Evolutionary conservation across 768 basidiomycete genomes (phyloP).

Genomic region (Suillus subaureus): DNA sequence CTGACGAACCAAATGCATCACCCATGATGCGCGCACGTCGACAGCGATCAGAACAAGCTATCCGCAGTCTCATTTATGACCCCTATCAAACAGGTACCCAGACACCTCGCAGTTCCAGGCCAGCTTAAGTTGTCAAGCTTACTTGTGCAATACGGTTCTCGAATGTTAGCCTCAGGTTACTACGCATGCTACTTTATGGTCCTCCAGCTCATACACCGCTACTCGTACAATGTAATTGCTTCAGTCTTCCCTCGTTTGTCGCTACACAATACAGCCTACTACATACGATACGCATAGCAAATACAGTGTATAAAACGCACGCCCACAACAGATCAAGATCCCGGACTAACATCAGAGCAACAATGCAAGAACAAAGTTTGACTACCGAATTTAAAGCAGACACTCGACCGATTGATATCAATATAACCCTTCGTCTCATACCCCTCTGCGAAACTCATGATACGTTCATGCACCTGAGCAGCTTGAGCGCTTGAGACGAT

Average conservation of each 20-base stretch:
- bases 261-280: neutral
- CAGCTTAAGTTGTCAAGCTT: neutral
- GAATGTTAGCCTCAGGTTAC: neutral
- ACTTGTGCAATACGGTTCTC: neutral
- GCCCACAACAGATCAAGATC: neutral
- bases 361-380: neutral
- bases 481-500: conserved; percentile 78
- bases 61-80: neutral
- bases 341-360: neutral
- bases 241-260: neutral
- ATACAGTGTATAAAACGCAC: neutral
- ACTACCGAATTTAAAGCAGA: neutral
- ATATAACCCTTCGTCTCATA: conserved; percentile 77
- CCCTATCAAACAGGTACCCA: neutral
- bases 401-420: neutral
- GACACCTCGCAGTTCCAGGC: neutral
- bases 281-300: neutral
- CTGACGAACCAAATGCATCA: neutral
- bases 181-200: neutral
- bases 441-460: conserved; percentile 75
- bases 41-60: neutral
- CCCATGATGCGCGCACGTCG: neutral
- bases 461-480: conserved; percentile 87
- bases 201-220: neutral
- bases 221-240: neutral